Conservation (phyloP, 31 red algal species). For the Endocladia muricata region DNA sequence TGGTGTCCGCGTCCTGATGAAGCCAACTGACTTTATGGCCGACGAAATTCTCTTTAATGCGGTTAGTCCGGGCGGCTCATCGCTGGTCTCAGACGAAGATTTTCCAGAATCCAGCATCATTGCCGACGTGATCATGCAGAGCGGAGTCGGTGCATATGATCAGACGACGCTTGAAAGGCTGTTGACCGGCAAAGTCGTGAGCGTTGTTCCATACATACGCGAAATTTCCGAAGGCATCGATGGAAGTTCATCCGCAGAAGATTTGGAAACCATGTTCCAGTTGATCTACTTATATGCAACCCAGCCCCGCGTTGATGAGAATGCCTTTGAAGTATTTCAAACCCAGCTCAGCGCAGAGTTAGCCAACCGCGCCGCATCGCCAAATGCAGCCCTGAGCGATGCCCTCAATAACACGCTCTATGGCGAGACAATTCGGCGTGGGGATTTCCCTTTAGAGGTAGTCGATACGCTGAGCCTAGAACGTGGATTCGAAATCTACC, state of each 20-base stretch:
- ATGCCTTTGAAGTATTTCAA: background rate
- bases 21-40: background rate
- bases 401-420: no score
- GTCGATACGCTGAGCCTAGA: no score
- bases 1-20: background rate
- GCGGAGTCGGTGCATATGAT: background rate
- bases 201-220: background rate
- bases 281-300: background rate
- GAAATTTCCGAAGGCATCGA: background rate
- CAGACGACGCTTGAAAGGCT: background rate
- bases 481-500: no score
- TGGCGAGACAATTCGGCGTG: no score
- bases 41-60: background rate
- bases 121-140: background rate
- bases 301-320: background rate
- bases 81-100: background rate
- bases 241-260: background rate
- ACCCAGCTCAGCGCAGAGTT: no score
- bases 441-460: no score
- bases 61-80: background rate
- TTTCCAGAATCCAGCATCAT: background rate
- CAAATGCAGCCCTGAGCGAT: no score
- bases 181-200: slow-evolving; percentile 1
- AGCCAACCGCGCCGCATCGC: no score
- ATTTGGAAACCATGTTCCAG: slow-evolving; percentile 16